Evolutionary conservation across 225 moss, liverwort and hornwort genomes (phyloP), one percentile per base, ranked within the genome.

Genomic region (Asterella californica): DNA sequence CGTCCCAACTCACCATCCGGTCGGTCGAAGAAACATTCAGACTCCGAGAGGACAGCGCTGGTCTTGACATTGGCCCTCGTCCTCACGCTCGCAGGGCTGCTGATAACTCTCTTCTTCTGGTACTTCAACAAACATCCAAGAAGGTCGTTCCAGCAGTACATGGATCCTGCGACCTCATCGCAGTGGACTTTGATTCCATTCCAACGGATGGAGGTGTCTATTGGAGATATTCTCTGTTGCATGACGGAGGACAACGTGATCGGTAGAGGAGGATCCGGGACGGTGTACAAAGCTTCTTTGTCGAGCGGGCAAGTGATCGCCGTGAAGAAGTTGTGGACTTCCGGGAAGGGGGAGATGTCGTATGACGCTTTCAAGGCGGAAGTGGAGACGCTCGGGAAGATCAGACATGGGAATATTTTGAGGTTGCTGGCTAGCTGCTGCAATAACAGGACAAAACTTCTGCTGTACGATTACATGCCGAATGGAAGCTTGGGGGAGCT

Each of bases 321-420:
- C 5, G 87, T 87, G 60, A 87, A 87, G 77, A 87, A 87, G 60
- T 42, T 87, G 30, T 87, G 87, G 87, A 84, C 83, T 79, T 79
- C 87, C 12, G 87, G 79, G 15, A 87, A 87, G 76, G 87, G 87
- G n/a, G 87, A 87, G 72, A 87, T 87, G 87, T 84, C 87, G n/a
- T 76, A 87, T 57, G 84, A 84, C 81, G 84, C 84, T 2, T 87
- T 84, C 75, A 82, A 81, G 8, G 82, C 87, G 21, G 87, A 87
- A 61, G 84, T 87, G 17, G 84, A 87, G 65, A 84, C 78, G 9
- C 55, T 87, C 5, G 82, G 87, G 34, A 84, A 84, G 12, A 84
- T 87, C 77, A 82, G 87, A 24, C 87, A 87, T 15, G 84, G 82
- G 25, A 87, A 87, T 77, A 82, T 87, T 38, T 76, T 87, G 32